Evolutionary conservation across 345 rosid species (phyloP), one percentile per base, ranked within the genome.

Genomic region (Arabidopsis arenosa): DNA sequence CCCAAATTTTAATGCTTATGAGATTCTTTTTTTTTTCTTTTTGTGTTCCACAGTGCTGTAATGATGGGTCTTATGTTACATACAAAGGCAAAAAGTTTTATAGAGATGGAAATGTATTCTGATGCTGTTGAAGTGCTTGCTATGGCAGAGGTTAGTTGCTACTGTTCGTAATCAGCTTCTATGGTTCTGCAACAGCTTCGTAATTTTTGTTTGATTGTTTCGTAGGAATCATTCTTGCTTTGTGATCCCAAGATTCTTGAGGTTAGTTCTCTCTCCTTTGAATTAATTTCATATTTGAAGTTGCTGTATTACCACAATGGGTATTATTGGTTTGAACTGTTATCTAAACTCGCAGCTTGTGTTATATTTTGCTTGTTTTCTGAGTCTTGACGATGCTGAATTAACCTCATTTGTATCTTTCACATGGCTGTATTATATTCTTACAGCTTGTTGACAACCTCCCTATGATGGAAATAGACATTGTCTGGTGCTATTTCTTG

Each of bases 401-500:
- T 32, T 45, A 39, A 53, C 47, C 65, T 55, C 41, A 17, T 48
- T 63, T n/a, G 26, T 26, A 18, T 69, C 39, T 21, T 26, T 14
- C 5, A 68, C 70, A 32, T 75, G 67, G 43, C 58, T 54, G 49
- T 70, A 28, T 68, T 73, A 9, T 60, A 52, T 75, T 30, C 49
- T 79, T 83, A 32, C 88, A 94, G 98, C 76, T 88, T 65, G 85
- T 90, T 77, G 97, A 94, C 82, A 94, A 92, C 75, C 85, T 92
- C 77, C 88, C 98, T 36, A 89, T 94, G 49, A 83, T 94, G 84
- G 93, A 94, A 86, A 88, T 94, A 80, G 97, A 94, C 90, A 90
- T 92, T 85, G 98, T 92, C 12, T 94, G 98, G 98, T 94, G 97
- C 79, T 92, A 89, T 77, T 94, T 92, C 86, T 83, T 90, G 96